Conservation (phyloP, 352 stramenopile genomes). For the Pythium coloratum region DNA sequence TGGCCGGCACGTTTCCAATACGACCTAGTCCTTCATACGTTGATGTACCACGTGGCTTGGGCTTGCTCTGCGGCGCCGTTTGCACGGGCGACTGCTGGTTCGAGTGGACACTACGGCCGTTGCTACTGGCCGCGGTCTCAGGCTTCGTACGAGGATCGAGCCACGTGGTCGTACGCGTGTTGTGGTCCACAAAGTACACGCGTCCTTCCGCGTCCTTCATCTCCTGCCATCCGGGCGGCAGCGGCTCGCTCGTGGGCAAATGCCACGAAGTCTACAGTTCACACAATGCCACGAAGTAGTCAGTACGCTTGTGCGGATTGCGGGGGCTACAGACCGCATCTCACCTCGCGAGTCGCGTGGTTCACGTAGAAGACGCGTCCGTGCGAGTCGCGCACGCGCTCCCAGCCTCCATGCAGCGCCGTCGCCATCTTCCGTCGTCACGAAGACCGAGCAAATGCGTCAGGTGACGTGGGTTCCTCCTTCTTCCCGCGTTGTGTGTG, state of each 20-base stretch:
- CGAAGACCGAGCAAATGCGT: background rate
- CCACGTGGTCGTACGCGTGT: slow-evolving; percentile 72
- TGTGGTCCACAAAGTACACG: slow-evolving; percentile 87
- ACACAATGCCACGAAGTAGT: background rate
- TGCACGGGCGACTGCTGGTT: background rate
- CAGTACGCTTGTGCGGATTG: background rate
- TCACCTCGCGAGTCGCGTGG: slow-evolving; percentile 74
- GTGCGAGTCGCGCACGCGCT: slow-evolving; percentile 79
- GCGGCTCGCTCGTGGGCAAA: slow-evolving; percentile 62
- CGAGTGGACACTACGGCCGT: background rate
- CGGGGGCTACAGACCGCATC: slow-evolving; percentile 2
- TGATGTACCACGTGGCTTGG: background rate
- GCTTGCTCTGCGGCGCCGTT: background rate
- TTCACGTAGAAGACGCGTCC: slow-evolving; percentile 89
- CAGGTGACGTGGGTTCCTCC: background rate
- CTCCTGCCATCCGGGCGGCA: slow-evolving; percentile 80
- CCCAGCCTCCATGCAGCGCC: slow-evolving; percentile 44
- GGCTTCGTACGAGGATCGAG: slow-evolving; percentile 65
- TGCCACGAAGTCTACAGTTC: slow-evolving; percentile 69
- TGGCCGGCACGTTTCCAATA: slow-evolving; percentile 10
- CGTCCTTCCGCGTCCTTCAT: slow-evolving; percentile 69
- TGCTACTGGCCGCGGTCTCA: background rate
- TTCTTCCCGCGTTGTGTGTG: background rate
- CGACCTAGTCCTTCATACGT: slow-evolving; percentile 20
- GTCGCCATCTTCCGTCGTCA: slow-evolving; percentile 16